Evolutionary conservation across 441 rosid genomes (phyloP), one percentile per base, ranked within the genome.

Genomic region (Cnidoscolus chayamansa): DNA sequence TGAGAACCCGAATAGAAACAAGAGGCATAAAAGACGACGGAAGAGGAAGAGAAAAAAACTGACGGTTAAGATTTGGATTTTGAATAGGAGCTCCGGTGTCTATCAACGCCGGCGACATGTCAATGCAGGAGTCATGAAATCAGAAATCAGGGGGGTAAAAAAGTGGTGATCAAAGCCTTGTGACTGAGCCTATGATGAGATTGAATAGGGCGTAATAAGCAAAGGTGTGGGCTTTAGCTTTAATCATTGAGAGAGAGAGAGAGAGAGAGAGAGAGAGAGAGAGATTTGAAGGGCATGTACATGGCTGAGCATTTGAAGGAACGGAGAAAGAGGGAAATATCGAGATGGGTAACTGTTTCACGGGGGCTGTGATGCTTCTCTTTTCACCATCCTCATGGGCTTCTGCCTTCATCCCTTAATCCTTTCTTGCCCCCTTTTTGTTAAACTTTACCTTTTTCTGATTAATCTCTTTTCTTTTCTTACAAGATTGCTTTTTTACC

Each of bases 361-460:
- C 25, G 9, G 25, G 25, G 32, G 32, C 25, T 13, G 19, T 45
- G 72, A 56, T 15, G 37, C 63, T 56, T 19, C 32, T 63, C 30
- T 35, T 35, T 59, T 71, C 72, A 57, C 72, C 55, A 43, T 45
- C 43, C 8, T 20, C 72, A 69, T 70, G 61, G 43, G 10, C 43
- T 15, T 68, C 0, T 57, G 37, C 56, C 5, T 43, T 9, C 47
- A 15, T 58, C 45, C 45, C n/a, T 5, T 90, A 1, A 86, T 6
- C 17, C 76, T 8, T 9, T 31, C 45, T 12, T 47, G 49, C 49
- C 11, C 49, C 11, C 3, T 60, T 49, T 60, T 77, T 79, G 77
- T 79, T 74, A 60, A 64, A 81, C 87, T 82, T 90, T 0, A 88
- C 96, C 74, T 86, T 13, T 54, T 85, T 88, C 75, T 75, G 84